These are phyloP conservation scores for Saraca asoca DNA, from an alignment of 331 rosid species.

Conservation along the genomic window DNA sequence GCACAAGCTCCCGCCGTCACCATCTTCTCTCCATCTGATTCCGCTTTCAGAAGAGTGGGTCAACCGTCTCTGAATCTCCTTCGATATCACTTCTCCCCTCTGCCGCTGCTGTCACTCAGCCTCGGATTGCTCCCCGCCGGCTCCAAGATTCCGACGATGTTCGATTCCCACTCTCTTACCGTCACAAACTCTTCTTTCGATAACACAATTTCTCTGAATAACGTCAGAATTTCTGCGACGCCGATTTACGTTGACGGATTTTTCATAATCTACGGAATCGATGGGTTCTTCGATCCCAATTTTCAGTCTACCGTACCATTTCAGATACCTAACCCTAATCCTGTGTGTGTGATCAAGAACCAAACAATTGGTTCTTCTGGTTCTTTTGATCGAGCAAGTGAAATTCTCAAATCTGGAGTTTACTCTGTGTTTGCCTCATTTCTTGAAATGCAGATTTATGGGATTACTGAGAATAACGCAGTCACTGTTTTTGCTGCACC, in stretches of 20 bases:
- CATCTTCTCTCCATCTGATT: conserved; percentile 76
- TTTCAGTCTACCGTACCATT: conserved; percentile 32
- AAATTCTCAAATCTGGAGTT: conserved; percentile 45
- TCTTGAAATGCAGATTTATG: conserved; percentile 60
- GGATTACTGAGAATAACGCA: conserved; percentile 34
- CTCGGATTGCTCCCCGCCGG: conserved; percentile 66
- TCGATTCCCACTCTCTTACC: conserved; percentile 42
- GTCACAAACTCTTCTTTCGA: conserved; percentile 51
- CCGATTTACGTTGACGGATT: conserved; percentile 70
- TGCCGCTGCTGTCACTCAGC: conserved; percentile 49
- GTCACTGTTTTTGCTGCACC: conserved; percentile 75
- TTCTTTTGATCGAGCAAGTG: conserved; percentile 47
- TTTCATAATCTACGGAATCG: conserved; percentile 57
- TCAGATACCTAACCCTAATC: conserved; percentile 19
- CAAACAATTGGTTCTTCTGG: conserved; percentile 24
- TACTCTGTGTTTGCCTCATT: conserved; percentile 63
- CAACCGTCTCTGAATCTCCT: conserved; percentile 79
- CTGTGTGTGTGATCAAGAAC: conserved; percentile 35
- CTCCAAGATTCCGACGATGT: conserved; percentile 63
- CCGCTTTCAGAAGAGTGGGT: conserved; percentile 58
- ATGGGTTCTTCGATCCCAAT: conserved; percentile 57
- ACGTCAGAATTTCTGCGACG: conserved; percentile 36
- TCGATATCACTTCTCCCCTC: conserved; percentile 59
- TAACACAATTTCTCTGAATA: conserved; percentile 49
- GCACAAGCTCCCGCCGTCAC: conserved; percentile 63